Conservation (phyloP, 2,329 filamentous ascomycete genomes). For the Ceratocystis ficicola region DNA sequence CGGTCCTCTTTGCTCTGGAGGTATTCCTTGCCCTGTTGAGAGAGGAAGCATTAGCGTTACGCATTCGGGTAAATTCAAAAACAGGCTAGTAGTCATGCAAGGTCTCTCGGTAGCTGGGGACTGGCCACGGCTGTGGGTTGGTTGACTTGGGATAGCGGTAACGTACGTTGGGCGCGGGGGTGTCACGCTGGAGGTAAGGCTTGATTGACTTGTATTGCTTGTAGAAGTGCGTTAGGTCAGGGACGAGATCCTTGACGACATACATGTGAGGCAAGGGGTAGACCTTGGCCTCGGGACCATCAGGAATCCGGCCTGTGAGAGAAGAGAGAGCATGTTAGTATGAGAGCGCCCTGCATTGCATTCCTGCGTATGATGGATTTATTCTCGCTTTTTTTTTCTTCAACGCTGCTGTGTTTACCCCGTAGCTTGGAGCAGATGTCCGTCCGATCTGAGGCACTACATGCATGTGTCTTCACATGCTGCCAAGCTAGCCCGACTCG, state of each 20-base stretch:
- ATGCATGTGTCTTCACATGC: conserved; percentile 11
- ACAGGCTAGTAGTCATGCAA: not conserved
- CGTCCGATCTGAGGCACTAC: not conserved
- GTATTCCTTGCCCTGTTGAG: conserved; percentile 69
- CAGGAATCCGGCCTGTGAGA: conserved; percentile 75
- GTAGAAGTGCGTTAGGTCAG: conserved; percentile 97
- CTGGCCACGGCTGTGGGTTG: too few species aligned
- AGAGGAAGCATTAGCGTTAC: conserved; percentile 2
- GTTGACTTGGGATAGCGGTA: not conserved
- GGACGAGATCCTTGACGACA: conserved; percentile 97
- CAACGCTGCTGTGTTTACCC: not conserved
- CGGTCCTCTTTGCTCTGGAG: conserved; percentile 85
- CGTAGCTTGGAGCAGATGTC: not conserved
- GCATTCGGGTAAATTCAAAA: not conserved
- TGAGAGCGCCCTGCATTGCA: not conserved
- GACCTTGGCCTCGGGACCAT: conserved; percentile 81
- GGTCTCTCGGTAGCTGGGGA: too few species aligned
- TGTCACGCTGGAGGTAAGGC: conserved; percentile 90
- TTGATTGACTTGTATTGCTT: conserved; percentile 99
- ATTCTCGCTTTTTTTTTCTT: not conserved
- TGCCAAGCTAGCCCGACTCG: conserved; percentile 17
- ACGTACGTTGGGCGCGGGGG: conserved; percentile 69
- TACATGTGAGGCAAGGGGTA: conserved; percentile 98
- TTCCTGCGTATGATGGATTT: too few species aligned
- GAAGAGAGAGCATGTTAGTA: conserved; percentile 1